Base-by-base conservation (phyloP, 2,329 filamentous ascomycete species). In the Colletotrichum graminicola region DNA sequence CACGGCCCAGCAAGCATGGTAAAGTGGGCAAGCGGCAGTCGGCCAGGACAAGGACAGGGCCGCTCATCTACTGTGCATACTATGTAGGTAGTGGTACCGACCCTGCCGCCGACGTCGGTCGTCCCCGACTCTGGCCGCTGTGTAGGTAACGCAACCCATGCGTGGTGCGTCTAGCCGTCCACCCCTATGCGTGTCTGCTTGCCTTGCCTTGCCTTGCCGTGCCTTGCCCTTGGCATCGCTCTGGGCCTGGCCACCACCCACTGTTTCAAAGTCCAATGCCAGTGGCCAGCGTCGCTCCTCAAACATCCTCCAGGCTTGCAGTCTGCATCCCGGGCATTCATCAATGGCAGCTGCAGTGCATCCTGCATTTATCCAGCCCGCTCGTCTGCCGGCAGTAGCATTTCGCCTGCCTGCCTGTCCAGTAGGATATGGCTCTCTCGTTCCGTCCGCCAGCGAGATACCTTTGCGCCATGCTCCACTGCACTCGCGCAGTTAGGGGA, bases 101-200 rank as follows among this genome's bases (percentile, higher is more conserved):
- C 51, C 64, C 64, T 57, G 62, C 43, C 68, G 68, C 68, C 68
- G 64, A 71, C 68, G 56, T 71, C 68, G 68, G 68, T 67, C 57
- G 55, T 47, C 64, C 64, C 64, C 64, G 23, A 39, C 45, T 51
- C 62, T 45, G 51, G 62, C 45, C 51, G 56, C 47, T 36, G 64
- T 29, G 57, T 62, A 29, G 29, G 2, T 29, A 29, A 29, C 29
- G 34, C 34, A 34, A 34, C 34, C 8, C 34, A 34, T 34, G 34
- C 34, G 34, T 36, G 34, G 34, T 36, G 8, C 34, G 34, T 36
- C 34, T 36, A 11, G 34, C 34, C 34, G 34, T 8, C 34, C 34
- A 36, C 11, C 34, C 34, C 2, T 8, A 11, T 36, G 10, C 10
- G 34, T 36, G 34, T 36, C 34, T 36, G 34, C 34, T 36, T 39